Evolutionary conservation across 805 yeast genomes (phyloP).

Genomic region (Starmerella potacharoeniae): DNA sequence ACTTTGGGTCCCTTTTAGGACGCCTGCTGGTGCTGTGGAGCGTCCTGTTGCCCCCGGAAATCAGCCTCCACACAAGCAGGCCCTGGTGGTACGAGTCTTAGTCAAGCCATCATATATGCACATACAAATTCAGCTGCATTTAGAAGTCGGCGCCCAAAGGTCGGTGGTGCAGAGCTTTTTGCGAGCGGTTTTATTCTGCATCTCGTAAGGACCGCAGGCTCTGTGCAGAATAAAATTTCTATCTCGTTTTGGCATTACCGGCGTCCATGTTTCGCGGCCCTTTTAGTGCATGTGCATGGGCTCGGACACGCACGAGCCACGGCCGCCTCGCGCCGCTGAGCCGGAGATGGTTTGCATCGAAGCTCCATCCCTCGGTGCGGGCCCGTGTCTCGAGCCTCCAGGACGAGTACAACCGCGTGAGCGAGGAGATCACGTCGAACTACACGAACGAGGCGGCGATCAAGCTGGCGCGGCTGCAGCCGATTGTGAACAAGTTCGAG

Average conservation of each 20-base stretch:
- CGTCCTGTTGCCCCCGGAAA: too few species aligned
- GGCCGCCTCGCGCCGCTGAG: not conserved
- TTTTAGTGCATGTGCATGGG: too few species aligned
- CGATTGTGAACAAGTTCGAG: constrained; percentile 34
- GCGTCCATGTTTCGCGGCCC: too few species aligned
- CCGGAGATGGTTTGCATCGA: not conserved
- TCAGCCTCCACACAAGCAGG: not conserved
- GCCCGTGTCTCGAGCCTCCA: constrained; percentile 37
- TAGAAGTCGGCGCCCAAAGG: too few species aligned
- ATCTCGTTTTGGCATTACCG: too few species aligned
- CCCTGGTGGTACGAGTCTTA: not conserved
- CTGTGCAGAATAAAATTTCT: too few species aligned
- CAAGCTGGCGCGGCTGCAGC: constrained; percentile 36
- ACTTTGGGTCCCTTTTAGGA: not conserved
- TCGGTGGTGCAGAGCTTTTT: too few species aligned
- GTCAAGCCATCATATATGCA: too few species aligned
- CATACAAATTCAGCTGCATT: not conserved
- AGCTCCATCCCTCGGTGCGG: constrained; percentile 43
- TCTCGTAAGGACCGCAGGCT: too few species aligned
- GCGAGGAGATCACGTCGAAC: constrained; percentile 31
- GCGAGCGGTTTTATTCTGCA: too few species aligned
- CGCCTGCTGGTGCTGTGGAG: not conserved
- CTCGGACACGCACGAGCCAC: not conserved
- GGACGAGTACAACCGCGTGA: constrained; percentile 35
- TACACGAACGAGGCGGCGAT: constrained; percentile 38